Percentiles rank a stretch among this genome's conserved stretches.
Conservation (phyloP, 305 asterid genomes). For the Fraxinus sp. region DNA sequence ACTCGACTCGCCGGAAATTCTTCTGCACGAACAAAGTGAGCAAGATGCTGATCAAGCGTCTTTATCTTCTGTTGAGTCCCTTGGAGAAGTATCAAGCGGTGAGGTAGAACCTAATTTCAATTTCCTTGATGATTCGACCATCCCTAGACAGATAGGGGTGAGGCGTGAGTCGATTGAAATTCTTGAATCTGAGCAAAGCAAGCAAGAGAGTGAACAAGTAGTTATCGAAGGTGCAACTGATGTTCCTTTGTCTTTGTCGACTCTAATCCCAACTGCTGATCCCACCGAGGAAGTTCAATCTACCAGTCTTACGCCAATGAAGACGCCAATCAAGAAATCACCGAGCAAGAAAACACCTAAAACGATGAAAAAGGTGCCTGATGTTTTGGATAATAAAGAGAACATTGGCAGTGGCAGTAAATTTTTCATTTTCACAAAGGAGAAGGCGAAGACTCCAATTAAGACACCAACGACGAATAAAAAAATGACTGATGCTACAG, state of each 20-base stretch:
- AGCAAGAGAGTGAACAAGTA: neutral
- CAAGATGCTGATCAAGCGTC: neutral
- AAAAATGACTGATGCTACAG: conserved; percentile 24
- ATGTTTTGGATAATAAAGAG: conserved; percentile 41
- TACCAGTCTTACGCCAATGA: conserved; percentile 11
- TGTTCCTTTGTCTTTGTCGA: neutral
- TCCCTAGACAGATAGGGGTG: neutral
- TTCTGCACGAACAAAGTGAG: neutral
- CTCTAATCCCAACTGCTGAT: neutral
- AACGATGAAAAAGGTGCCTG: conserved; percentile 14
- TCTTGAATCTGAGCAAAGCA: neutral
- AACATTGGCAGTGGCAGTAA: conserved; percentile 34
- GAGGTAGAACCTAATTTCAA: neutral
- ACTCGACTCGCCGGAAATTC: neutral
- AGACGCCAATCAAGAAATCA: conserved; percentile 11
- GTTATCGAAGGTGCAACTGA: neutral
- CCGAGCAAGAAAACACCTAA: conserved; percentile 15
- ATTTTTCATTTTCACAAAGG: conserved; percentile 23
- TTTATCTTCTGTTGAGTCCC: neutral
- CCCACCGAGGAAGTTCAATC: neutral
- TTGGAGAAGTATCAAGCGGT: neutral
- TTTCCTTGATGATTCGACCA: neutral
- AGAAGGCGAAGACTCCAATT: conserved; percentile 33
- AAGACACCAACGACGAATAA: conserved; percentile 26
- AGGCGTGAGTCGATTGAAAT: neutral